Conservation (phyloP, 2,329 filamentous ascomycete species). For the Hymenoscyphus linearis region DNA sequence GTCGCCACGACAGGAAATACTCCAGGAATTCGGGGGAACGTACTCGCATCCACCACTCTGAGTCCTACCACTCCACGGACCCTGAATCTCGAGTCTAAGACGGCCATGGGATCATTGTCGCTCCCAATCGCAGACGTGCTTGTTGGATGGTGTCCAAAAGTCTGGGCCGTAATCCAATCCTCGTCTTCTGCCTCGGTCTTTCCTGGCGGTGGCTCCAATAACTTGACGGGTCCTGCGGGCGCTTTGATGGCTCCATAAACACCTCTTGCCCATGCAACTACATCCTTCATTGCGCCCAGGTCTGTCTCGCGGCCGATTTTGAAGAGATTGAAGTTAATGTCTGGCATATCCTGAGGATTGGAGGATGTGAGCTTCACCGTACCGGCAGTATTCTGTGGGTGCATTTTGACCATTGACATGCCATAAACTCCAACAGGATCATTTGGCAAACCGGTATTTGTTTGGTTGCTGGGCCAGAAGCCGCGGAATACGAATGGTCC, state of each 20-base stretch:
- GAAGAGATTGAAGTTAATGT: constrained; percentile 59
- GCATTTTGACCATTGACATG: constrained; percentile 34
- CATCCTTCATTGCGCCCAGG: constrained; percentile 38
- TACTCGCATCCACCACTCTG: constrained; percentile 4
- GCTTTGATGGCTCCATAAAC: constrained; percentile 1
- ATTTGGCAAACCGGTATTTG: constrained; percentile 29
- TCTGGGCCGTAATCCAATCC: constrained; percentile 6
- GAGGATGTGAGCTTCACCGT: constrained; percentile 54
- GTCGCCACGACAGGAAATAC: constrained; percentile 7
- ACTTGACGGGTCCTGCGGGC: background rate
- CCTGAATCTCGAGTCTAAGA: constrained; percentile 6
- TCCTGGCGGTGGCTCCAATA: constrained; percentile 1
- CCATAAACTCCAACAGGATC: constrained; percentile 1
- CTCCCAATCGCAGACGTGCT: constrained; percentile 2
- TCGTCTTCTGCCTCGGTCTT: constrained; percentile 4
- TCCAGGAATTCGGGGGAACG: constrained; percentile 6
- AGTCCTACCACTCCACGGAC: constrained; percentile 4
- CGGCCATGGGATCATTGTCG: constrained; percentile 6
- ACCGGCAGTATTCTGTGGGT: constrained; percentile 43
- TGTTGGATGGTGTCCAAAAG: constrained; percentile 6
- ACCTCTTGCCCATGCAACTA: constrained; percentile 26
- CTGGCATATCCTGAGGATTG: constrained; percentile 58
- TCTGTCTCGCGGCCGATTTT: constrained; percentile 10
- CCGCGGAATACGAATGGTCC: constrained; percentile 24
- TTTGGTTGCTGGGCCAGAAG: constrained; percentile 39